Conservation (phyloP, 179 eudicot genomes). For the Silene noctiflora region DNA sequence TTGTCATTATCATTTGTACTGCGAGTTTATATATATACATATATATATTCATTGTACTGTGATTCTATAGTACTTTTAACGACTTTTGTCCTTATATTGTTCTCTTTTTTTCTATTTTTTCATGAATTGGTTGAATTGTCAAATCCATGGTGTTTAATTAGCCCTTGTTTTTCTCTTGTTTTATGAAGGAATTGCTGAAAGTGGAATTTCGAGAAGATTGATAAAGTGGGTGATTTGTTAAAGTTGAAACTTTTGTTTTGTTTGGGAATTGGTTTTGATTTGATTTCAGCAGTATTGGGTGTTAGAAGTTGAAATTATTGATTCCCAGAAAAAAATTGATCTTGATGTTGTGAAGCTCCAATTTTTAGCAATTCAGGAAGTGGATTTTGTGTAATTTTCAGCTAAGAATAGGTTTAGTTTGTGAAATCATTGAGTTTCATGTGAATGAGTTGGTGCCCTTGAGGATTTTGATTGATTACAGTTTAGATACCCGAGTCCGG, state of each 20-base stretch:
- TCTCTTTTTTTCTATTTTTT: not conserved
- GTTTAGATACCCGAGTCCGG: constrained; percentile 14
- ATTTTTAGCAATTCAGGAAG: constrained; percentile 11
- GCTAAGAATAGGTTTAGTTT: not conserved
- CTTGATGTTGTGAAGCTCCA: not conserved
- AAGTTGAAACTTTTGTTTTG: not conserved
- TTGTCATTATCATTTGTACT: not conserved
- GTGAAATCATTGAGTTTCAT: not conserved
- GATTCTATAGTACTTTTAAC: constrained; percentile 7
- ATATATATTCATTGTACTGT: not conserved
- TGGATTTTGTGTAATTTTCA: constrained; percentile 17
- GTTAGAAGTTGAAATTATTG: constrained; percentile 1
- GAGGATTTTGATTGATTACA: not conserved
- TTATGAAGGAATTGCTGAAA: constrained; percentile 10
- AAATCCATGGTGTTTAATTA: not conserved
- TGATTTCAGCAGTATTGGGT: not conserved
- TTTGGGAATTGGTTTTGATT: constrained; percentile 4
- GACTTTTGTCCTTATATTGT: not conserved
- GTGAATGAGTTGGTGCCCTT: not conserved
- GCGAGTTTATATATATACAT: too few relatives aligned
- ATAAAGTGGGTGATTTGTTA: constrained; percentile 6
- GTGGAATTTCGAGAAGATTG: not conserved
- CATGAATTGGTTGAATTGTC: constrained; percentile 12
- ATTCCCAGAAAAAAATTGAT: not conserved
- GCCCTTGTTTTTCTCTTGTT: not conserved